phyloP scores from a whole-genome alignment of 371 early-diverging fungal genomes.

The Sporodiniella umbellata region DNA sequence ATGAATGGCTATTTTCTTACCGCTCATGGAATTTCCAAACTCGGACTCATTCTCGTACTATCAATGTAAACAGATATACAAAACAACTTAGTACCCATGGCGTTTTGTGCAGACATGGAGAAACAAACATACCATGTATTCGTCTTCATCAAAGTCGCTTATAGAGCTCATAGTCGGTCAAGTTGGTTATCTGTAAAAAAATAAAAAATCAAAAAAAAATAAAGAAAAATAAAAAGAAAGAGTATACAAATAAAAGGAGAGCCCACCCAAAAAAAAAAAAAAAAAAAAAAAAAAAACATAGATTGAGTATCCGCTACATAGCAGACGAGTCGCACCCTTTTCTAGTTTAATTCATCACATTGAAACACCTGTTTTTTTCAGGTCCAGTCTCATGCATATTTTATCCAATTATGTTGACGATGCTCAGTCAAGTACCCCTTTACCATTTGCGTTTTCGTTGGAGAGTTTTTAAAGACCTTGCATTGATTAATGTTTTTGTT shows the following conservation, averaged over 20 bases:
- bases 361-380: background rate
- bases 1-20: conserved; percentile 18
- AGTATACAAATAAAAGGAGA: background rate
- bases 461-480: no score
- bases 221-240: background rate
- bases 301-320: background rate
- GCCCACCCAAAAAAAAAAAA: no score
- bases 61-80: background rate
- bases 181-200: no score
- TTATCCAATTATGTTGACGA: no score
- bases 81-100: background rate
- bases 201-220: background rate
- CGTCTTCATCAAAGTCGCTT: conserved; percentile 24
- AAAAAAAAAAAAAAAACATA: no score
- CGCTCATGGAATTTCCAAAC: conserved; percentile 30
- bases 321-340: background rate
- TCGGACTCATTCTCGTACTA: conserved; percentile 29
- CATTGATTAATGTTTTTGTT: no score
- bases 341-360: conserved; percentile 32
- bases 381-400: no score
- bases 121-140: conserved; percentile 23
- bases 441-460: no score
- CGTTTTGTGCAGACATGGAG: no score
- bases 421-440: no score
- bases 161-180: conserved; percentile 20